These are phyloP conservation scores for Populus tomentosa DNA, from an alignment of 441 rosid genomes.

Conservation along the genomic window DNA sequence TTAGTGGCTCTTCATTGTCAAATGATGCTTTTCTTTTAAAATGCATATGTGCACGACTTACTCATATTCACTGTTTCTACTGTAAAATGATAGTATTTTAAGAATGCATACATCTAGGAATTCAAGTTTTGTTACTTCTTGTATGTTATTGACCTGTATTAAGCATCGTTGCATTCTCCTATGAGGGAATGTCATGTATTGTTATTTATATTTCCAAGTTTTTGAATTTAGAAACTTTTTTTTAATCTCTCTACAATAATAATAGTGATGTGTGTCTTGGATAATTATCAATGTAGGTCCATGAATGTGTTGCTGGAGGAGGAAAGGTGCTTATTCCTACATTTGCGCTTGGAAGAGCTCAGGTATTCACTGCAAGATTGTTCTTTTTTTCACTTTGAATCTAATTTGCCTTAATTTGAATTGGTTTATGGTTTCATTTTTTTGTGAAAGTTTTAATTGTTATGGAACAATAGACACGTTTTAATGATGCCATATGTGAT, in stretches of 20 bases:
- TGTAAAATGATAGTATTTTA: too few species aligned
- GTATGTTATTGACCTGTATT: not conserved
- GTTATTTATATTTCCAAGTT: not conserved
- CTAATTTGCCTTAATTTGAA: not conserved
- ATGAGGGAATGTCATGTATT: not conserved
- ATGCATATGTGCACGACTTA: not conserved
- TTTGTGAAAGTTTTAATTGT: not conserved
- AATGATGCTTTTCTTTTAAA: not conserved
- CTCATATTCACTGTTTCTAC: not conserved
- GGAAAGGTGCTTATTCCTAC: conserved; percentile 98
- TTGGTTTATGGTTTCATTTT: not conserved
- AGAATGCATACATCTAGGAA: not conserved
- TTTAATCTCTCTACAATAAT: not conserved
- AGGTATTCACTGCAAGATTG: conserved; percentile 40
- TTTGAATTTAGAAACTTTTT: not conserved
- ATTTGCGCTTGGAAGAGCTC: conserved; percentile 98
- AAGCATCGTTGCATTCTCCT: not conserved
- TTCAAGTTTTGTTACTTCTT: not conserved
- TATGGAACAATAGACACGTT: not conserved
- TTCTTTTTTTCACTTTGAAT: not conserved
- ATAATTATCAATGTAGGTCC: conserved; percentile 49
- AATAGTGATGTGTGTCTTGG: not conserved
- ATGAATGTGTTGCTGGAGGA: conserved; percentile 84
- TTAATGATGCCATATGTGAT: not conserved
- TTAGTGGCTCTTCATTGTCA: not conserved